Percentiles rank a stretch among this genome's conserved stretches.
Conservation (phyloP, 129 eudicot species). For the Pulicaria dysenterica region DNA sequence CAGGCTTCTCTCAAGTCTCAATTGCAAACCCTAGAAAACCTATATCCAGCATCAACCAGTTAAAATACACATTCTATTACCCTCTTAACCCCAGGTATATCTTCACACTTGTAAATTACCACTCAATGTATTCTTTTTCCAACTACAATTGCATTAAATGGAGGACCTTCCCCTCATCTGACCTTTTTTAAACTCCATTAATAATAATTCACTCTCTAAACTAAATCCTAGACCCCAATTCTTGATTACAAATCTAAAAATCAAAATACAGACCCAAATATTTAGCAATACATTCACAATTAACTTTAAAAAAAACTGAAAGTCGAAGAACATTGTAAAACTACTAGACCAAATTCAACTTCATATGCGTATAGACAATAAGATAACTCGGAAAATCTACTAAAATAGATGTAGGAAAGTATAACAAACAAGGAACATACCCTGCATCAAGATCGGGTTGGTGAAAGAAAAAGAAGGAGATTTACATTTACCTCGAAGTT, state of each 20-base stretch:
- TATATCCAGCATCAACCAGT: not conserved
- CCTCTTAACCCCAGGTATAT: not conserved
- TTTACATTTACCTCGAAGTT: constrained; percentile 43
- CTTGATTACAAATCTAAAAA: constrained; percentile 1
- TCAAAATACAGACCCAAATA: constrained; percentile 5
- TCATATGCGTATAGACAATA: not conserved
- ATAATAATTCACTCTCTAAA: not conserved
- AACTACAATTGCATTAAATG: constrained; percentile 13
- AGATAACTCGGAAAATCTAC: constrained; percentile 14
- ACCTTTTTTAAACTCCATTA: not conserved
- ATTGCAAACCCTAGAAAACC: constrained; percentile 20
- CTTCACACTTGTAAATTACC: constrained; percentile 6
- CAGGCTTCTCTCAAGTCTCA: constrained; percentile 15
- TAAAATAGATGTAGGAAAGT: not conserved
- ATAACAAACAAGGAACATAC: not conserved
- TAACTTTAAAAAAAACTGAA: not conserved
- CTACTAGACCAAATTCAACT: constrained; percentile 9
- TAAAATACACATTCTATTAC: constrained; percentile 6
- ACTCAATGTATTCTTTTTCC: not conserved
- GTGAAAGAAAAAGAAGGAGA: not conserved
- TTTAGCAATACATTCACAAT: constrained; percentile 10
- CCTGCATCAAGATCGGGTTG: constrained; percentile 11
- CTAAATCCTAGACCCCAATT: constrained; percentile 22
- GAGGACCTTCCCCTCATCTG: not conserved
- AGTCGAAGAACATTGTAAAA: not conserved